Evolutionary conservation across 164 flowering plant species (phyloP).

Genomic region (Cinnamomum chago): DNA sequence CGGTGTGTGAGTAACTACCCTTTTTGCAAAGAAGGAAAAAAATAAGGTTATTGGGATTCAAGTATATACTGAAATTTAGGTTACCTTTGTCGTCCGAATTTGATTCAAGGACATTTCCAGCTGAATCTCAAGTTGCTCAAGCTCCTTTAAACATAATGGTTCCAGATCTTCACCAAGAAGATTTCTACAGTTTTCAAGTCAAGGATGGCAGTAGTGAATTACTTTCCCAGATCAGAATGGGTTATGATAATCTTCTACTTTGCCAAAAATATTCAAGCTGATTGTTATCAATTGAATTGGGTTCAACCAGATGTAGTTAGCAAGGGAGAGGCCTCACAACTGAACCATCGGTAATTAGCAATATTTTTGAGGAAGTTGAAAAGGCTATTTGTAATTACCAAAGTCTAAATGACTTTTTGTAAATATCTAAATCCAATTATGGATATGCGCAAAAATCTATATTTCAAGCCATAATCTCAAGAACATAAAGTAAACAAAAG

Average conservation of each 20-base stretch:
- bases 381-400: too few species aligned
- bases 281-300: neutral
- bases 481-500: too few species aligned
- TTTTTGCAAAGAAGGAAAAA: neutral
- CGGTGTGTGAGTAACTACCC: neutral
- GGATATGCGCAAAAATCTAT: too few species aligned
- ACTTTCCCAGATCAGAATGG: neutral
- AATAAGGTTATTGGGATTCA: too few species aligned
- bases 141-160: constrained; percentile 38
- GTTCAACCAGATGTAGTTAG: too few species aligned
- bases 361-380: too few species aligned
- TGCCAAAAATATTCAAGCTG: neutral
- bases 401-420: too few species aligned
- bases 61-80: neutral
- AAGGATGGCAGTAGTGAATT: neutral
- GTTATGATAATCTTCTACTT: neutral
- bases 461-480: too few species aligned
- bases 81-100: constrained; percentile 46
- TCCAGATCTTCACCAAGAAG: constrained; percentile 55
- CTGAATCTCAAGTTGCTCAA: constrained; percentile 51
- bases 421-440: too few species aligned
- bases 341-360: too few species aligned
- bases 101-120: constrained; percentile 43
- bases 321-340: too few species aligned
- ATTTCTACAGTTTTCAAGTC: constrained; percentile 27